Evolutionary conservation across 306 rosid species (phyloP).

Genomic region (Pyrus pyrifolia): DNA sequence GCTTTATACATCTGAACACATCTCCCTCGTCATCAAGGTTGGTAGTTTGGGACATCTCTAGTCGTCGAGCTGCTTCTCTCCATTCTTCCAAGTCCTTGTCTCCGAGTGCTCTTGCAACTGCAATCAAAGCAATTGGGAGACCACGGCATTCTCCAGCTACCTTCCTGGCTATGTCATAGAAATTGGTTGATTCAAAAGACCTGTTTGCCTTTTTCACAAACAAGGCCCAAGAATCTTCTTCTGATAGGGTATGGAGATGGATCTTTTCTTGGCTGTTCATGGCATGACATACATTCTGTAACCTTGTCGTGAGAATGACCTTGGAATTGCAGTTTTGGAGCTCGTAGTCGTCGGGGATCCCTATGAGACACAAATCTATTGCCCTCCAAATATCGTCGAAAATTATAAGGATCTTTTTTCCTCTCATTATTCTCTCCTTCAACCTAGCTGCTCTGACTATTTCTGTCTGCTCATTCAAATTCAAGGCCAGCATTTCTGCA

Average conservation of each 20-base stretch:
- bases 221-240: conserved; percentile 12
- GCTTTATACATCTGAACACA: neutral
- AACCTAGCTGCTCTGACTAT: neutral
- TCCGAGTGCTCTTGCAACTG: too few species aligned
- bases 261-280: conserved; percentile 6
- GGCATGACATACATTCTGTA: neutral
- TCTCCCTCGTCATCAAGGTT: neutral
- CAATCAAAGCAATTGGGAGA: conserved; percentile 2
- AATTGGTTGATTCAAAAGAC: neutral
- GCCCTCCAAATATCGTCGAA: conserved; percentile 15
- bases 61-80: neutral
- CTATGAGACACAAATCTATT: neutral
- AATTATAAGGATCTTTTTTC: conserved; percentile 4
- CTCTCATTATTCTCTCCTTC: neutral
- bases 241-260: neutral
- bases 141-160: conserved; percentile 18
- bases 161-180: neutral
- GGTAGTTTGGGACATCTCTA: neutral
- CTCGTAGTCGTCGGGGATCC: neutral
- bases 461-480: neutral
- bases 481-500: neutral
- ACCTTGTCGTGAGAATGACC: conserved; percentile 14
- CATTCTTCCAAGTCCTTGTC: neutral
- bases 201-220: neutral
- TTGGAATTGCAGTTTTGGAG: neutral